These are phyloP conservation scores for Gloeostereum incarnatum DNA, from an alignment of 768 basidiomycete species.

Conservation along the genomic window DNA sequence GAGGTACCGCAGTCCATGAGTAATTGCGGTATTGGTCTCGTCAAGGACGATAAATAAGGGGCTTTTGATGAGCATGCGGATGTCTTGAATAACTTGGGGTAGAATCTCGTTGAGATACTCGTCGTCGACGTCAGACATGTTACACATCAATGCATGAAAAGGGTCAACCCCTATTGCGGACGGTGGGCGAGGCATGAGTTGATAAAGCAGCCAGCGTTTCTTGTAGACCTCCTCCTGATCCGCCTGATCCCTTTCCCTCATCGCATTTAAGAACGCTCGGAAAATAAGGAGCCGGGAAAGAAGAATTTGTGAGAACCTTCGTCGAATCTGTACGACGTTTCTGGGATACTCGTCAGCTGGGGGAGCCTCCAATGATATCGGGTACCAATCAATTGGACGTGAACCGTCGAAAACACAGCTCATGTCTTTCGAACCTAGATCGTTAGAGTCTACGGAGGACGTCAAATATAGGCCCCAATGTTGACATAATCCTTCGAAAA, in stretches of 20 bases:
- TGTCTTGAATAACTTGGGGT: neutral
- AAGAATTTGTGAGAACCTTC: neutral
- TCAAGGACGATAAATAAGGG: no score
- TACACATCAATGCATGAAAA: neutral
- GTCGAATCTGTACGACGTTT: neutral
- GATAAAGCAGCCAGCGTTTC: no score
- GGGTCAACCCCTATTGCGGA: no score
- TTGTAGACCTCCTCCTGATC: no score
- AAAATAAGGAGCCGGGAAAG: neutral
- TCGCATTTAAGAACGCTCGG: no score
- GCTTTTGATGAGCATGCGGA: neutral
- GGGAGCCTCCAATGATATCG: neutral
- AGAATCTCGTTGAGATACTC: neutral
- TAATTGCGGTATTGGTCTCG: neutral
- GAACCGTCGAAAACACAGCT: neutral
- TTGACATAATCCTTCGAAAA: constrained; percentile 4
- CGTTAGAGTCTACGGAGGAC: neutral
- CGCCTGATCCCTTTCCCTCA: no score
- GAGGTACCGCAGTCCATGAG: neutral
- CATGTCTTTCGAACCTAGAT: constrained; percentile 1
- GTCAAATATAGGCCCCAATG: constrained; percentile 6
- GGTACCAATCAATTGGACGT: neutral
- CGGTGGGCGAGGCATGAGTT: no score
- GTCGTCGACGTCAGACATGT: neutral
- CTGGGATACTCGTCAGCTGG: neutral